Base-by-base conservation (phyloP, 2,329 filamentous ascomycete species). In the Falciphora oryzae region DNA sequence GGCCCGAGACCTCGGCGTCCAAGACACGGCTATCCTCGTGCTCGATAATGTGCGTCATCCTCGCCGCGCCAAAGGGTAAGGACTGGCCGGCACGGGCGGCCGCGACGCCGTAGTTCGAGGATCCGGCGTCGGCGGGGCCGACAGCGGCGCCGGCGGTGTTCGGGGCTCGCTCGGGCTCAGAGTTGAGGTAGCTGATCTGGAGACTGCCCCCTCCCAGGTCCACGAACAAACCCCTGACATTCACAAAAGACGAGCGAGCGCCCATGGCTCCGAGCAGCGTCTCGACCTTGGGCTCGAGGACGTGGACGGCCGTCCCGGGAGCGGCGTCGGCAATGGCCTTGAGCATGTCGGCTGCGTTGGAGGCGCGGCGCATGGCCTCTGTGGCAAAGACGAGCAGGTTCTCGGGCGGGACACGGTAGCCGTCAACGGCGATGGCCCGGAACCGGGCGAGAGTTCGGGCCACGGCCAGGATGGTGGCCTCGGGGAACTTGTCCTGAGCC, bases 181-280 rank as follows among this genome's bases (percentile, higher is more conserved):
- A 68, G 70, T 88, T 80, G 65, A 88, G 78, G 75, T 85, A 88
- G 18, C 85, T 85, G 81, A 88, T 86, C 75, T 88, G 85, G 27
- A 88, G 82, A 69, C 85, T 87, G 65, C 85, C 85, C 57, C 92
- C 92, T 50, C 93, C 93, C 1, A 97, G 82, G 76, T 97, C 93
- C 79, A 97, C 91, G 68, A 96, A 91, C 38, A 97, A 75, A 0
- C 92, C 93, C 64, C 86, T 83, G 32, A 94, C 86, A 10, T 82
- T 74, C 13, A 81, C 80, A 67, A 94, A 87, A 29, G 87, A 88
- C 70, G 90, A 93, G 29, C 92, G 88, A 8, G 93, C 90, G 1
- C 93, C 93, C 80, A 93, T 84, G 4, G 92, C 91, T 1, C 93
- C 93, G 64, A 96, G 86, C 32, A 90, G 79, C 0, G 92, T 93